phyloP scores from a whole-genome alignment of 768 basidiomycete genomes.

The Mycena sanguinolenta region DNA sequence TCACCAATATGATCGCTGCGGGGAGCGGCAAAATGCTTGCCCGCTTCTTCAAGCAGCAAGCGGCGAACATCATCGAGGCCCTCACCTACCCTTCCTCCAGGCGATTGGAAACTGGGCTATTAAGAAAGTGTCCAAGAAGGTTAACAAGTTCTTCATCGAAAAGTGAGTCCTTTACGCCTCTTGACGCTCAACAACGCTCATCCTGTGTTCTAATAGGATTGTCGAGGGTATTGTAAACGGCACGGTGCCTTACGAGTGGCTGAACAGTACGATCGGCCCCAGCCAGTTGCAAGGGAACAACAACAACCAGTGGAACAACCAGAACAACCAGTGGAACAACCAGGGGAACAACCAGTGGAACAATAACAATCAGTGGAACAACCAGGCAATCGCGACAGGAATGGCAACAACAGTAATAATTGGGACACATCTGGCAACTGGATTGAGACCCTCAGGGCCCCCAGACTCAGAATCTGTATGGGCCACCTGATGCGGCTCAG shows the following conservation, averaged over 20 bases:
- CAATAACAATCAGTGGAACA: too few species aligned
- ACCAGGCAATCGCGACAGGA: too few species aligned
- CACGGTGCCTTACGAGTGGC: conserved; percentile 7
- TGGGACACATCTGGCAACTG: too few species aligned
- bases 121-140: not conserved
- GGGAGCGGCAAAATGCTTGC: not conserved
- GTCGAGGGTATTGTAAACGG: conserved; percentile 4
- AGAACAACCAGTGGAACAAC: too few species aligned
- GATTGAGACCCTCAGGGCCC: too few species aligned
- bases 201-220: not conserved
- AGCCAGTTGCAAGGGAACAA: conserved; percentile 7
- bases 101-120: not conserved
- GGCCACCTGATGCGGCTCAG: too few species aligned
- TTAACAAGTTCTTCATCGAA: not conserved
- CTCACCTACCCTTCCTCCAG: conserved; percentile 1
- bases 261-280: not conserved
- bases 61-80: not conserved
- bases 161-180: not conserved
- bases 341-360: too few species aligned
- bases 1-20: not conserved
- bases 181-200: not conserved
- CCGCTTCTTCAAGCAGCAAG: conserved; percentile 9
- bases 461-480: too few species aligned
- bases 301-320: too few species aligned
- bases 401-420: too few species aligned